Conservation (phyloP, 768 basidiomycete genomes). For the Porphyrellus cyaneotinctus region DNA sequence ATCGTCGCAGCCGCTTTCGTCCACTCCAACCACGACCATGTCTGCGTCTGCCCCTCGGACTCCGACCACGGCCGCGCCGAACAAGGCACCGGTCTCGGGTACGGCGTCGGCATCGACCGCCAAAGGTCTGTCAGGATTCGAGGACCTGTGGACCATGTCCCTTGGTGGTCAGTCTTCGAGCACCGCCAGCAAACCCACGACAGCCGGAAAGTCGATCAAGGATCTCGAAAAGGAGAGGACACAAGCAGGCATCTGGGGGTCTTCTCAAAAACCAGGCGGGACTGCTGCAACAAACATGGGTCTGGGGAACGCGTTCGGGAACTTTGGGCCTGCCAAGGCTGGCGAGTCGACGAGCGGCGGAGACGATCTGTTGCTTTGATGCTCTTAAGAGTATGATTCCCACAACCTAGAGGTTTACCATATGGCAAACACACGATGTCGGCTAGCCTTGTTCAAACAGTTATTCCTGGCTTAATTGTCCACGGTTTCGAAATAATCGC, state of each 20-base stretch:
- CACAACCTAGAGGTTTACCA: slow-evolving; percentile 9
- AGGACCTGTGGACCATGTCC: slow-evolving; percentile 86
- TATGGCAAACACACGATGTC: background rate
- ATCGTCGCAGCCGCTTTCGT: slow-evolving; percentile 29
- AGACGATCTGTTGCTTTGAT: slow-evolving; percentile 43
- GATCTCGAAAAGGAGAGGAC: slow-evolving; percentile 88
- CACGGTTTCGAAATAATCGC: slow-evolving; percentile 16
- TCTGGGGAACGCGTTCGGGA: slow-evolving; percentile 30
- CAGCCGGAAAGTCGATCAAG: slow-evolving; percentile 71
- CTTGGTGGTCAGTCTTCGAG: slow-evolving; percentile 45
- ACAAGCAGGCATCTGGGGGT: slow-evolving; percentile 73
- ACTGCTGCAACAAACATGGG: slow-evolving; percentile 9
- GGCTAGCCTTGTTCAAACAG: background rate
- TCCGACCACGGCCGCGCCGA: slow-evolving; percentile 9
- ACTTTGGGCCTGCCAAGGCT: slow-evolving; percentile 28
- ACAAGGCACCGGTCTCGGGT: slow-evolving; percentile 13
- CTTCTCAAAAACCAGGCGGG: slow-evolving; percentile 24
- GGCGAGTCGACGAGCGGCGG: slow-evolving; percentile 26
- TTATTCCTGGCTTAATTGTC: slow-evolving; percentile 11
- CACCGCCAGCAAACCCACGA: slow-evolving; percentile 34
- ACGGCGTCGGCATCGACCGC: slow-evolving; percentile 23
- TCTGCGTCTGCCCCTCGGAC: slow-evolving; percentile 12
- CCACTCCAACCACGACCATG: background rate
- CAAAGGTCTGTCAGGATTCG: slow-evolving; percentile 61
- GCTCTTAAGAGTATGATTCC: background rate